Evolutionary conservation across 306 rosid species (phyloP).

Genomic region (Cyamopsis tetragonoloba): DNA sequence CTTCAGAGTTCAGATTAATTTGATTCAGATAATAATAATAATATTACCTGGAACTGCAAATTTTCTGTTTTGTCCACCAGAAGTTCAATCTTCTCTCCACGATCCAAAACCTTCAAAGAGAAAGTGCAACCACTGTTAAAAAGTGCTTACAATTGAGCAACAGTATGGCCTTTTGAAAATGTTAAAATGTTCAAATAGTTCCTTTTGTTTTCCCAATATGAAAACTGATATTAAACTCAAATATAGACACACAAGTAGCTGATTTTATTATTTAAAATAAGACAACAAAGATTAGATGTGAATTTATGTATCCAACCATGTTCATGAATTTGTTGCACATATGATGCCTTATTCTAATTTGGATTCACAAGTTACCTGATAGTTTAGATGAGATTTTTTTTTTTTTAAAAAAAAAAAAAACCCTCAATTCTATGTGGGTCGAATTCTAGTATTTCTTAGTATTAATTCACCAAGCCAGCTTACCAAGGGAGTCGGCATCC

Average conservation of each 20-base stretch:
- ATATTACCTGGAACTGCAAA: constrained; percentile 85
- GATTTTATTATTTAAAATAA: not conserved
- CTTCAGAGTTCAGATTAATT: not conserved
- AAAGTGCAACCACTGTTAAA: not conserved
- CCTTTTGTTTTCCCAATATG: not conserved
- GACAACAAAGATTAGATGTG: not conserved
- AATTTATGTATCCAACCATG: not conserved
- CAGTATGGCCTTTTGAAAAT: not conserved
- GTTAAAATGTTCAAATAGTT: not conserved
- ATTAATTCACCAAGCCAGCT: not conserved
- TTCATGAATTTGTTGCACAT: not conserved
- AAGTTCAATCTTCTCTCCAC: constrained; percentile 96
- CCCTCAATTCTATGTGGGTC: not conserved
- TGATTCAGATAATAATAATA: not conserved
- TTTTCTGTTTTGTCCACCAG: constrained; percentile 94
- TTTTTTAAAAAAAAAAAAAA: too few species aligned
- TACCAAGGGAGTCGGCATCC: not conserved
- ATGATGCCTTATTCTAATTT: not conserved
- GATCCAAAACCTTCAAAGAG: constrained; percentile 85
- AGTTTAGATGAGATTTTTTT: not conserved
- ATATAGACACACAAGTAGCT: not conserved
- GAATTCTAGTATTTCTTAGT: not conserved
- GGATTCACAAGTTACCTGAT: not conserved
- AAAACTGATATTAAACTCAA: not conserved
- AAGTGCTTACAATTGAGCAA: not conserved